Percentiles rank a stretch among this genome's conserved stretches.
Evolutionary conservation across 2,329 filamentous ascomycete species (phyloP).

Genomic region (Fusarium pseudograminearum): DNA sequence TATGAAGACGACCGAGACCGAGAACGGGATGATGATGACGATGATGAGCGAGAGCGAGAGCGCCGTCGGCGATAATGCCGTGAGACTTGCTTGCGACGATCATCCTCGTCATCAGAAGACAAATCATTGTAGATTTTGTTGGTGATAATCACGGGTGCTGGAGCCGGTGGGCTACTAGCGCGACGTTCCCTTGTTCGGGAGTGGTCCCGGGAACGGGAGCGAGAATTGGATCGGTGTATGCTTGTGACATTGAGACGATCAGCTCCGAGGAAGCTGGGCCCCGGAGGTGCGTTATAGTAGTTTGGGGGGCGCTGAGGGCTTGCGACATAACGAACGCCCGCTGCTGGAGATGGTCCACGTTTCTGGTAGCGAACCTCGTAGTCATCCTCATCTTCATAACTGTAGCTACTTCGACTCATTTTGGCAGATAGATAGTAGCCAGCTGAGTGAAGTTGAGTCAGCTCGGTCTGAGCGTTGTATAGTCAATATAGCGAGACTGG

Average conservation of each 20-base stretch:
- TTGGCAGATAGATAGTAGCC: slow-evolving; percentile 7
- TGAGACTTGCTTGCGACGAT: slow-evolving; percentile 50
- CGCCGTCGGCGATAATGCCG: slow-evolving; percentile 46
- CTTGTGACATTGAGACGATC: slow-evolving; percentile 60
- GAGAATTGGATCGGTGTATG: slow-evolving; percentile 52
- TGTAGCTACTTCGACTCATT: slow-evolving; percentile 55
- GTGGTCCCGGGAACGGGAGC: slow-evolving; percentile 52
- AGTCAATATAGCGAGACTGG: background rate
- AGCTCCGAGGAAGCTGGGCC: slow-evolving; percentile 58
- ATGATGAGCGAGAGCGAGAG: slow-evolving; percentile 51
- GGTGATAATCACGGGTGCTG: slow-evolving; percentile 66
- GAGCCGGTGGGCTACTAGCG: slow-evolving; percentile 56
- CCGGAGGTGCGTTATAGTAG: slow-evolving; percentile 56
- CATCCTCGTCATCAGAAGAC: slow-evolving; percentile 56
- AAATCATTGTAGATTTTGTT: slow-evolving; percentile 66
- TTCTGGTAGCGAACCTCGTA: slow-evolving; percentile 64
- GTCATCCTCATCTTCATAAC: slow-evolving; percentile 67
- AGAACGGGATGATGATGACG: slow-evolving; percentile 45
- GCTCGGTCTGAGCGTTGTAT: background rate
- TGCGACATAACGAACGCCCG: slow-evolving; percentile 62
- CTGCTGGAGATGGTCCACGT: slow-evolving; percentile 56
- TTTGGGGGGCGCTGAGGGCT: slow-evolving; percentile 53
- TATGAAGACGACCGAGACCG: slow-evolving; percentile 50
- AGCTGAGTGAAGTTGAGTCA: background rate
- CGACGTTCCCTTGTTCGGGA: slow-evolving; percentile 63